Base-by-base conservation (phyloP, 208 protist genomes). In the Naegleria gruberi region DNA sequence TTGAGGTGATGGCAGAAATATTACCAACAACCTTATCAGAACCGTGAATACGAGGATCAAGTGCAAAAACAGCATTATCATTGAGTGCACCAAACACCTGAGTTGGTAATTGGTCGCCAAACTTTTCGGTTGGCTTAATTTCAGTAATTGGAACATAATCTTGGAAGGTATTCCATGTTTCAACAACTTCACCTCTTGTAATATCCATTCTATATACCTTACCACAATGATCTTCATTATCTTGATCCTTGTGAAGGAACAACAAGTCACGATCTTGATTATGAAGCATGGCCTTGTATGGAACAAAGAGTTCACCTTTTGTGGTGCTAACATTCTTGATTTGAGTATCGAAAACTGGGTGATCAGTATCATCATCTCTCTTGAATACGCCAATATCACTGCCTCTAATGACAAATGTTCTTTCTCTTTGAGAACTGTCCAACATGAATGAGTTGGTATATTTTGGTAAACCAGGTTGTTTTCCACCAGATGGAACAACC, bases 331-430 rank as follows among this genome's bases (percentile, higher is more conserved):
- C 17, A 40, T 87, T 41, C 5, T 46, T 34, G 12, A 87, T 55
- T 45, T 30, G 19, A 55, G 19, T 55, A 37, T 42, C 30, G 30
- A 44, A 87, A 23, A 44, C 30, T 87, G 43, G 43, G 23, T n/a
- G 10, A 30, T 42, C 40, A 8, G 65, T 37, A 12, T 87, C 44
- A 7, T 87, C 44, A 40, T 34, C 44, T 30, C 43, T 30, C 19
- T 87, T 87, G 40, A 87, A 87, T 4, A 87, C 83, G 2, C 83
- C 83, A 55, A 87, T 55, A 17, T 47, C 17, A 40, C 6, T 30
- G 26, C 83, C 83, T 55, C 83, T 46, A n/a, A 87, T 43, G 2
- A 87, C 83, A 55, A 87, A 87, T 40, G 83, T 55, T 30, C 83
- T 45, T 10, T 41, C 41, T 5, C 34, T 5, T 55, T 17, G 8